Evolutionary conservation across 768 basidiomycete genomes (phyloP).

Genomic region (Kwoniella shandongensis): DNA sequence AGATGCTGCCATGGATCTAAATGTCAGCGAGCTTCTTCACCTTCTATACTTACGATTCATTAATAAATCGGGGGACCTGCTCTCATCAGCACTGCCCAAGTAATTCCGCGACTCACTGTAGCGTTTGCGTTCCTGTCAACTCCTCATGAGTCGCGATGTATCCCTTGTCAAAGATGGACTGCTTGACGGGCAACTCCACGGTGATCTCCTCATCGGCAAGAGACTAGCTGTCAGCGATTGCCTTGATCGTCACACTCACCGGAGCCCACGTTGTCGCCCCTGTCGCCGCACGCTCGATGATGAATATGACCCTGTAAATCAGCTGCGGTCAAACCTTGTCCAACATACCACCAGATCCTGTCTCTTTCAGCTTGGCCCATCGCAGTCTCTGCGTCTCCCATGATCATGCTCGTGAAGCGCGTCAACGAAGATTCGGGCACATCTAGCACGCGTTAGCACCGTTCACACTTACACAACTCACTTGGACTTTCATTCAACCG

Average conservation of each 20-base stretch:
- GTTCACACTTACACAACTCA: constrained; percentile 6
- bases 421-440: constrained; percentile 13
- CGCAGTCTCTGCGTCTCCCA: constrained; percentile 11
- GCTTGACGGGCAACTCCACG: constrained; percentile 38
- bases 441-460: constrained; percentile 2
- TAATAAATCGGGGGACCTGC: constrained; percentile 20
- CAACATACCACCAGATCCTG: constrained; percentile 40
- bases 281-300: constrained; percentile 21
- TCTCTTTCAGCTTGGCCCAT: constrained; percentile 40
- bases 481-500: constrained; percentile 35
- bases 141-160: constrained; percentile 8
- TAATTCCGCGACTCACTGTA: constrained; percentile 25
- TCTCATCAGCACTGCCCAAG: background rate
- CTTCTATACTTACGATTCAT: constrained; percentile 9
- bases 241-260: constrained; percentile 10
- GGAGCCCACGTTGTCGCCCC: constrained; percentile 30
- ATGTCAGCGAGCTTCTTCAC: background rate
- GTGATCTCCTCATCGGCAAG: constrained; percentile 42
- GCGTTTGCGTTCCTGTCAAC: constrained; percentile 27
- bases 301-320: constrained; percentile 30
- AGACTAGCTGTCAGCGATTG: constrained; percentile 5
- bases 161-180: constrained; percentile 29
- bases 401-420: constrained; percentile 15
- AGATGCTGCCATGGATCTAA: constrained; percentile 29
- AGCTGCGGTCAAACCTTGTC: background rate